These are phyloP conservation scores for Podospora conica DNA, from an alignment of 495 filamentous ascomycete species.

Conservation along the genomic window DNA sequence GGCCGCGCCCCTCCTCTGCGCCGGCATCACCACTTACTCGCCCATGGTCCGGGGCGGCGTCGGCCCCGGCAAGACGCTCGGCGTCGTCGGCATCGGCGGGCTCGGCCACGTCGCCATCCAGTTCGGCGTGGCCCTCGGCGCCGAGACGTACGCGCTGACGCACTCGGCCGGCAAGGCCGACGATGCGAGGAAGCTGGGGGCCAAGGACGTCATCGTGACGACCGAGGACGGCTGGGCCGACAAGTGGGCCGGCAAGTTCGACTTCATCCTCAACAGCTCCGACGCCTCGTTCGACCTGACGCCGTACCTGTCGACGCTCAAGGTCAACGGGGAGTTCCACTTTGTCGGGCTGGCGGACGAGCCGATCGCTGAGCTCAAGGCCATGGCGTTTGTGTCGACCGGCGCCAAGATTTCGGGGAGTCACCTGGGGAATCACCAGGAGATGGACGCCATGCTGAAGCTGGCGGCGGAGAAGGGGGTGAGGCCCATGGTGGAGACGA, in stretches of 20 bases:
- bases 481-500: constrained; percentile 61
- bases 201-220: constrained; percentile 61
- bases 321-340: constrained; percentile 67
- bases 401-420: constrained; percentile 59
- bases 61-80: constrained; percentile 65
- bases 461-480: constrained; percentile 70
- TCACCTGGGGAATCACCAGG: constrained; percentile 64
- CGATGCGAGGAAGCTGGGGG: constrained; percentile 57
- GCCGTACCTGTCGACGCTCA: constrained; percentile 61
- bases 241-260: constrained; percentile 53
- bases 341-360: constrained; percentile 67
- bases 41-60: constrained; percentile 57
- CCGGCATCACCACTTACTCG: constrained; percentile 66
- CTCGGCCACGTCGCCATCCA: constrained; percentile 62
- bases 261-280: constrained; percentile 68
- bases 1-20: constrained; percentile 76
- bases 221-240: constrained; percentile 59
- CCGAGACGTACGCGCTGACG: constrained; percentile 62
- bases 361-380: constrained; percentile 55
- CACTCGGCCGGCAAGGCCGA: constrained; percentile 52
- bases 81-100: constrained; percentile 65
- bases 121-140: constrained; percentile 59
- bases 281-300: constrained; percentile 63
- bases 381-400: constrained; percentile 56
- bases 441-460: constrained; percentile 71